Base-by-base conservation (phyloP, 495 filamentous ascomycete species). In the Emericellopsis terricola region DNA sequence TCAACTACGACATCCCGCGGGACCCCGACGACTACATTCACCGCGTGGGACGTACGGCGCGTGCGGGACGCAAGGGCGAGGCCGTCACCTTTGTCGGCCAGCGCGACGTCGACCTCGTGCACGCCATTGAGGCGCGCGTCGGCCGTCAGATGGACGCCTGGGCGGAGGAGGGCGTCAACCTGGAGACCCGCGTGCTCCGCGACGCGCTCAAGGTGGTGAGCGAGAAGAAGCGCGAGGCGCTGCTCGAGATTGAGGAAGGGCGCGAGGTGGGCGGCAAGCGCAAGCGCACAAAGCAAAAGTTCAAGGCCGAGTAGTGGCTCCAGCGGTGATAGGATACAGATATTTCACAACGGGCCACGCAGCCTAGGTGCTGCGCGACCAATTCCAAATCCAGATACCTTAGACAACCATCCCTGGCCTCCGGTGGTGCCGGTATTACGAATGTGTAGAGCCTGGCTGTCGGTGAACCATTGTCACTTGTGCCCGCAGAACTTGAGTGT, bases 21-120 rank as follows among this genome's bases (percentile, higher is more conserved):
- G 83, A 94, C 49, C 85, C 89, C 21, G 89, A 94, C 50, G 91
- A 94, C 51, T 99, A 96, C 45, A 82, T 99, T 39, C 89, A 99
- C 55, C 77, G 89, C 15, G 86, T 93, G 35, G 89, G 89, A 46
- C 77, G 89, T 46, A 99, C 89, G 8, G 89, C 91, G 6, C 71
- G 89, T 64, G 89, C 89, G 5, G 89, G 91, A 0, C 66, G 80
- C 28, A 59, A 53, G 17, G 89, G 89, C 47, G 75, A 82, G 37
- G 74, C 77, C 2, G 73, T 94, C 11, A 94, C 84, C 10, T 67
- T 99, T 38, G 73, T 99, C 2, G 89, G 86, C 16, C 87, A 94
- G 64, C 62, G 85, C 38, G 89, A 96, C 50, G 82, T 94, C 2
- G 68, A 78, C 41, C 64, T 94, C 4, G 69, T 96, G 13, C 61